phyloP scores from a whole-genome alignment of 495 filamentous ascomycete species.

The Astrothelium subdiscretum region DNA sequence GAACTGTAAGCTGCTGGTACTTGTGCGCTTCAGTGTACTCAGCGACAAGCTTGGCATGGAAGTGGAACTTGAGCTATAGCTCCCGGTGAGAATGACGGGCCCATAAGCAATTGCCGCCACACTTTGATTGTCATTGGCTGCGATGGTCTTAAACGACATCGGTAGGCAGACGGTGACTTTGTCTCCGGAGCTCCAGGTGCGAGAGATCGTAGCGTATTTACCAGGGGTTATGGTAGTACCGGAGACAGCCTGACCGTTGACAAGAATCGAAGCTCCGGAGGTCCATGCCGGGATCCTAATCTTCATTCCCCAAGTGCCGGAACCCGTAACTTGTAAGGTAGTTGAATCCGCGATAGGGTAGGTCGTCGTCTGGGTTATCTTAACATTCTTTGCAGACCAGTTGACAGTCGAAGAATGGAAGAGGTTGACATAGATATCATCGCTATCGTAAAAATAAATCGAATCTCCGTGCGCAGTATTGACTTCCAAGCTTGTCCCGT shows the following conservation, averaged over 20 bases:
- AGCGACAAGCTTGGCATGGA: constrained; percentile 8
- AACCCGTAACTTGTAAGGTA: constrained; percentile 17
- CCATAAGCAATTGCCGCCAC: constrained; percentile 28
- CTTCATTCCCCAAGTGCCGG: constrained; percentile 16
- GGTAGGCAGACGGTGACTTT: constrained; percentile 24
- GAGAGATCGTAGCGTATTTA: constrained; percentile 20
- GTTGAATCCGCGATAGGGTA: constrained; percentile 24
- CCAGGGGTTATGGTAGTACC: constrained; percentile 16
- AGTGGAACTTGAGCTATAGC: constrained; percentile 18
- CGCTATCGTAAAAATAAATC: constrained; percentile 23
- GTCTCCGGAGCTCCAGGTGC: constrained; percentile 27
- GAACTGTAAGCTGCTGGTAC: constrained; percentile 2
- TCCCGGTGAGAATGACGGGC: constrained; percentile 23
- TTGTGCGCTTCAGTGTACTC: constrained; percentile 6
- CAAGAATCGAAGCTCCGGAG: constrained; percentile 16
- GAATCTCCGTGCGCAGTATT: constrained; percentile 28
- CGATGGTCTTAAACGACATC: constrained; percentile 21
- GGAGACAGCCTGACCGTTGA: constrained; percentile 22
- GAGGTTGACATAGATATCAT: constrained; percentile 27
- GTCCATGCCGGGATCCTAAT: constrained; percentile 30
- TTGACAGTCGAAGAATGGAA: constrained; percentile 25
- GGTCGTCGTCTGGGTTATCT: constrained; percentile 21
- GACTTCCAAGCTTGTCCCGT: constrained; percentile 26
- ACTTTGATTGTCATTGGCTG: constrained; percentile 26
- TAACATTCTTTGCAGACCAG: constrained; percentile 20